phyloP scores from a whole-genome alignment of 1,139 yeast genomes.

The Pichia sp. region DNA sequence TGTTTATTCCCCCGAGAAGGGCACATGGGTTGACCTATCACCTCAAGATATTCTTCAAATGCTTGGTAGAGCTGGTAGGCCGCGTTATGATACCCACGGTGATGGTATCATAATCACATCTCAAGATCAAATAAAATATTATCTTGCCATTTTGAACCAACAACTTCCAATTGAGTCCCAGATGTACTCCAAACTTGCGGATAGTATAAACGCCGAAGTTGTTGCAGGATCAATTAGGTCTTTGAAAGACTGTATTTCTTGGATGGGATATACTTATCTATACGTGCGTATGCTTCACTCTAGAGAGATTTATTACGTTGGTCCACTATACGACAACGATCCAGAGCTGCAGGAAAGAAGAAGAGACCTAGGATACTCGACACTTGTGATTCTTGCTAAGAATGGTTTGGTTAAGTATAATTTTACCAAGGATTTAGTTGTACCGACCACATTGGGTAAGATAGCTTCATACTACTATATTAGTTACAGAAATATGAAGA shows the following conservation, averaged over 20 bases:
- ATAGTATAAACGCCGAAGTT: constrained; percentile 81
- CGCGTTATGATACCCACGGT: constrained; percentile 87
- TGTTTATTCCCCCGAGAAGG: constrained; percentile 85
- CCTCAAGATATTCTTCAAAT: constrained; percentile 94
- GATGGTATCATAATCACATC: constrained; percentile 92
- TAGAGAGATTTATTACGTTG: constrained; percentile 74
- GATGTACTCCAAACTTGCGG: constrained; percentile 65
- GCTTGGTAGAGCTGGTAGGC: constrained; percentile 97
- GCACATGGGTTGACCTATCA: constrained; percentile 82
- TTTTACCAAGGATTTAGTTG: constrained; percentile 41
- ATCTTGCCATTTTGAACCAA: constrained; percentile 81
- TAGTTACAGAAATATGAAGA: constrained; percentile 62
- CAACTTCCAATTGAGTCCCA: constrained; percentile 93
- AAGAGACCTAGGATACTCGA: constrained; percentile 71
- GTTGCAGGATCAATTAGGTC: constrained; percentile 64
- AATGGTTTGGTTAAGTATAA: constrained; percentile 62
- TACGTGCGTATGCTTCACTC: constrained; percentile 74
- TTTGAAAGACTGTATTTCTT: constrained; percentile 64
- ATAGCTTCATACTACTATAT: constrained; percentile 89
- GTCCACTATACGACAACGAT: constrained; percentile 60
- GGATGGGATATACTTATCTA: constrained; percentile 80
- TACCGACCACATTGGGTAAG: constrained; percentile 73
- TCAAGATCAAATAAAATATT: constrained; percentile 81
- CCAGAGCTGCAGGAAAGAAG: constrained; percentile 48
- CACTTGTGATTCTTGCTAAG: constrained; percentile 54